Evolutionary conservation across 805 yeast species (phyloP), one percentile per base, ranked within the genome.

Genomic region (Kazachstania taianensis): DNA sequence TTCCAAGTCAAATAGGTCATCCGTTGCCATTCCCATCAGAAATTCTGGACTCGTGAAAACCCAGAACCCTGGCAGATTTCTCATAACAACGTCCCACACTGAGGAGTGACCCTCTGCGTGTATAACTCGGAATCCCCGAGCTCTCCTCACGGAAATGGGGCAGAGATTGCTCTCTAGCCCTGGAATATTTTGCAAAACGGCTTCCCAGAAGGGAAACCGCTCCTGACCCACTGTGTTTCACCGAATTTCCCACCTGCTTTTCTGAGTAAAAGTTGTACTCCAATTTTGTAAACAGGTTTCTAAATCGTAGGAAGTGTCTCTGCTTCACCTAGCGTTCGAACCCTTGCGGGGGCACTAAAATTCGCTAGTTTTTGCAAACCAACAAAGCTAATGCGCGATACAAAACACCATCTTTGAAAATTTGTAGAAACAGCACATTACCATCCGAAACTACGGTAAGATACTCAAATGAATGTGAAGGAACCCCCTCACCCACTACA

Each of bases 211-310:
- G 28, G 16, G 14, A 26, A 13, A 7, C 14, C 28, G 10, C 24
- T 20, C 9, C 24, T 20, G 10, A 8, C 30, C 46, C 52, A 46
- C 48, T 42, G 57, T 44, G 55, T 50, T 56, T 43, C 61, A 56
- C 61, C 61, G 61, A 56, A 56, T 56, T 56, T 56, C 61, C 61
- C 61, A 56, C 61, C 60, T 56, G 61, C 41, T 36, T 16, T 7
- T 14, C 9, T 25, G 35, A 30, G 9, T 19, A 18, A 25, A 9
- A 17, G 20, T 7, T 5, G 10, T 23, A 23, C 22, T 35, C 30
- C 40, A 40, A n/a, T 43, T 41, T 29, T 46, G 52, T 33, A 46
- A 47, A 39, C 55, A 50, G 55, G 55, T 50, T 38, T 43, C 44
- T 46, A 34, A 46, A 44, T 43, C 53, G 55, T 42, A 49, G 50